phyloP scores from a whole-genome alignment of 2,329 filamentous ascomycete genomes.

The Aspergillus carbonarius region DNA sequence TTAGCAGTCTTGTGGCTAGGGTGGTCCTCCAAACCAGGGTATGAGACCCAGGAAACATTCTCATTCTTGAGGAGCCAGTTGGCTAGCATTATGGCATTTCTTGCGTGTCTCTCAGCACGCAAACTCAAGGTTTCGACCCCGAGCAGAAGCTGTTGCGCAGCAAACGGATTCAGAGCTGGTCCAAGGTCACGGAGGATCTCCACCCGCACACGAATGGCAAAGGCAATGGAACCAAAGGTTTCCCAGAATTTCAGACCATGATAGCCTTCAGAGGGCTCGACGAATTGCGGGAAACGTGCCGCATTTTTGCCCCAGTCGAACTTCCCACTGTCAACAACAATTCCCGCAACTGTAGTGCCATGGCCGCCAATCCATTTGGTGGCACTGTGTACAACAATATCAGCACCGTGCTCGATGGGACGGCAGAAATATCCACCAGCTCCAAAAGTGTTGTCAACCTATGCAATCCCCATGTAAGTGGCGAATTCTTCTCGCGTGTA shows the following conservation, averaged over 20 bases:
- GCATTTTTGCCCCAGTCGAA: slow-evolving; percentile 90
- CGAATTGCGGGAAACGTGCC: slow-evolving; percentile 86
- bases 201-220: slow-evolving; percentile 80
- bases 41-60: slow-evolving; percentile 89
- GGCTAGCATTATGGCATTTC: slow-evolving; percentile 78
- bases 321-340: slow-evolving; percentile 83
- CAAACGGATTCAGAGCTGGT: slow-evolving; percentile 81
- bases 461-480: slow-evolving; percentile 2
- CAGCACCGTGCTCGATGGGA: slow-evolving; percentile 85
- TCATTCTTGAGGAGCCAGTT: slow-evolving; percentile 79
- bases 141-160: slow-evolving; percentile 84
- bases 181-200: slow-evolving; percentile 89
- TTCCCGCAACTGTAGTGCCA: slow-evolving; percentile 84
- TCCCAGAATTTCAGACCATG: slow-evolving; percentile 95
- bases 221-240: slow-evolving; percentile 81
- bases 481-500: neutral
- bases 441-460: slow-evolving; percentile 94
- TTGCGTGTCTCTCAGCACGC: slow-evolving; percentile 79
- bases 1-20: slow-evolving; percentile 76
- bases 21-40: slow-evolving; percentile 83
- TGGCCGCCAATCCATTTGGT: slow-evolving; percentile 98
- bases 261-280: slow-evolving; percentile 81
- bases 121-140: slow-evolving; percentile 88
- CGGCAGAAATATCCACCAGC: slow-evolving; percentile 85
- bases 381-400: slow-evolving; percentile 91